Conservation (phyloP, 495 filamentous ascomycete genomes). For the Neurospora sp. region DNA sequence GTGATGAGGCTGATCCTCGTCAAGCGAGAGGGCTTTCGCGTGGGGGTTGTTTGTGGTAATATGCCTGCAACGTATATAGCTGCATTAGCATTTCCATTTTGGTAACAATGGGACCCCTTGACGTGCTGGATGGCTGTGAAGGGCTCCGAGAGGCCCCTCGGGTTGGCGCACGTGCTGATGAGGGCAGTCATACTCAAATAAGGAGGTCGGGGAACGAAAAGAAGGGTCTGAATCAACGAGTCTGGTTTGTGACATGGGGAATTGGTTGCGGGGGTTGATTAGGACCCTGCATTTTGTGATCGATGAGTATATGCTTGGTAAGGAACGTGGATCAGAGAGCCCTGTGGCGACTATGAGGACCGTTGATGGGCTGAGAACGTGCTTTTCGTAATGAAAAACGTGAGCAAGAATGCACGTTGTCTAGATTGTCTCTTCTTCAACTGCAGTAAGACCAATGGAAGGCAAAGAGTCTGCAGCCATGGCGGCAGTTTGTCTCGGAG, state of each 20-base stretch:
- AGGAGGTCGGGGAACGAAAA: neutral
- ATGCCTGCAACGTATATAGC: neutral
- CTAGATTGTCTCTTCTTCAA: neutral
- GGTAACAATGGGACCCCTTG: neutral
- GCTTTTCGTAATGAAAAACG: neutral
- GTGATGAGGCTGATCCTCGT: neutral
- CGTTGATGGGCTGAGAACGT: neutral
- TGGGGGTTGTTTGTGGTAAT: neutral
- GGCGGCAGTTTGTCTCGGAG: slow-evolving; percentile 1
- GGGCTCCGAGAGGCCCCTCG: too few species aligned
- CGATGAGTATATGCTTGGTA: neutral
- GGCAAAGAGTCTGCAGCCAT: neutral
- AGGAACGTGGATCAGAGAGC: neutral
- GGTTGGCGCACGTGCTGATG: neutral
- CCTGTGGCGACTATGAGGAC: neutral
- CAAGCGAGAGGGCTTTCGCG: neutral
- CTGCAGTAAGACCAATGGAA: neutral
- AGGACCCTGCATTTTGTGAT: neutral
- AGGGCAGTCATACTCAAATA: neutral
- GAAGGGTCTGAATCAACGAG: neutral
- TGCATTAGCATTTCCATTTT: neutral
- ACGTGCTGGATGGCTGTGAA: neutral
- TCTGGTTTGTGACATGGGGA: neutral
- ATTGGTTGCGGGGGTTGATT: neutral
- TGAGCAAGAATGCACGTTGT: neutral